phyloP scores from a whole-genome alignment of 108 stramenopile genomes.

The Nitzschia palea region DNA sequence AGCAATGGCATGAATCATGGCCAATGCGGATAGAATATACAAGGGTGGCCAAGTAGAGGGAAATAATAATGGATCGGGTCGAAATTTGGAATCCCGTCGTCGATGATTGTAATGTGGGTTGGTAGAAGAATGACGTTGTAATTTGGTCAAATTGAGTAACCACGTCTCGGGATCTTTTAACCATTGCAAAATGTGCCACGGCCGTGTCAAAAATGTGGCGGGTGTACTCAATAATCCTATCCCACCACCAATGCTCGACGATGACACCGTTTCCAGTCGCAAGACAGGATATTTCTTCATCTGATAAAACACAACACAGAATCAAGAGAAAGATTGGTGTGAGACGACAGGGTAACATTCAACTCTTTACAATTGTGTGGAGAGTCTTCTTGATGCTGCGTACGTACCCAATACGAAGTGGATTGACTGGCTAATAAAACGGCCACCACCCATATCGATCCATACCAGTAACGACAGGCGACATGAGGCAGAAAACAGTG shows the following conservation, averaged over 20 bases:
- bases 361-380: too few relatives aligned
- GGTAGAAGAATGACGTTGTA: background rate
- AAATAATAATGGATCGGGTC: conserved; percentile 60
- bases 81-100: background rate
- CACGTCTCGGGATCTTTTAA: conserved; percentile 56
- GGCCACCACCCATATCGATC: conserved; percentile 58
- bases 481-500: conserved; percentile 25
- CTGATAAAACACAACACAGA: background rate
- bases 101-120: conserved; percentile 4
- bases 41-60: conserved; percentile 74
- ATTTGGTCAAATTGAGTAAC: conserved; percentile 36
- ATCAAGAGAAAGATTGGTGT: background rate
- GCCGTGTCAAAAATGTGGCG: conserved; percentile 36
- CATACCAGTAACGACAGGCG: conserved; percentile 55
- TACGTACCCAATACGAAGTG: background rate
- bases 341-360: too few relatives aligned
- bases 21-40: conserved; percentile 21
- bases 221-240: background rate
- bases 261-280: conserved; percentile 45
- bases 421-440: conserved; percentile 24
- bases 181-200: conserved; percentile 46
- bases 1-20: conserved; percentile 24
- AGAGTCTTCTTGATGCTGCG: too few relatives aligned
- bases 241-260: background rate
- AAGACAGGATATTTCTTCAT: conserved; percentile 31